Evolutionary conservation across 2,329 filamentous ascomycete species (phyloP), one percentile per base, ranked within the genome.

Genomic region (Colletotrichum chrysophilum): DNA sequence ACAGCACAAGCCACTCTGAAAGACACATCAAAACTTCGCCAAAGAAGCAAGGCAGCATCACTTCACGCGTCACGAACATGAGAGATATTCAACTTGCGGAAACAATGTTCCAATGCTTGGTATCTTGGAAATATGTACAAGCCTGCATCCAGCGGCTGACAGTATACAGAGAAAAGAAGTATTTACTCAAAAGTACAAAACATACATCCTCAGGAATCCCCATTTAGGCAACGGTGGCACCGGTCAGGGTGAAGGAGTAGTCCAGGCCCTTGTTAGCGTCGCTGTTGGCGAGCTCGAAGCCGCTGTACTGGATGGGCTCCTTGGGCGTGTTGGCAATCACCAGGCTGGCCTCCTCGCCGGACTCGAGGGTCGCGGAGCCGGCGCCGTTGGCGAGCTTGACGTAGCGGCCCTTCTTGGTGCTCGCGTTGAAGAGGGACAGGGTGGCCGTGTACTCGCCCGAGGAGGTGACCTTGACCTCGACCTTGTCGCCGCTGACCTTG

Each of bases 301-400:
- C 83, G 77, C 89, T 86, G 75, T 88, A 89, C 64, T 85, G 79
- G 30, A 88, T 81, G 28, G 88, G 81, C 64, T 81, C 76, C 9
- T 81, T 80, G 9, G 88, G 88, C 4, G 88, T 88, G 77, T 90
- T 89, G 16, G 83, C 88, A 55, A 90, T 83, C 10, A 89, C 85
- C 43, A 90, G 80, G 55, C 80, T 87, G 9, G 82, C 84, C 79
- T 89, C 84, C 76, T 89, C 73, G 1, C 83, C 84, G n/a, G 76
- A 77, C 14, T 80, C 81, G 9, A 88, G 76, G 2, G 76, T 75
- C 2, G 81, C 82, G 13, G 81, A 81, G 1, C 81, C 87, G 18
- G 80, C 80, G 3, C 85, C 85, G 60, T 82, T 77, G 21, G 58
- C 43, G 16, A 83, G 77, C 7, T 84, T 81, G 7, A 86, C 79